Evolutionary conservation across 2,329 filamentous ascomycete species (phyloP), one percentile per base, ranked within the genome.

Genomic region (Nothomitra cinnamomea): DNA sequence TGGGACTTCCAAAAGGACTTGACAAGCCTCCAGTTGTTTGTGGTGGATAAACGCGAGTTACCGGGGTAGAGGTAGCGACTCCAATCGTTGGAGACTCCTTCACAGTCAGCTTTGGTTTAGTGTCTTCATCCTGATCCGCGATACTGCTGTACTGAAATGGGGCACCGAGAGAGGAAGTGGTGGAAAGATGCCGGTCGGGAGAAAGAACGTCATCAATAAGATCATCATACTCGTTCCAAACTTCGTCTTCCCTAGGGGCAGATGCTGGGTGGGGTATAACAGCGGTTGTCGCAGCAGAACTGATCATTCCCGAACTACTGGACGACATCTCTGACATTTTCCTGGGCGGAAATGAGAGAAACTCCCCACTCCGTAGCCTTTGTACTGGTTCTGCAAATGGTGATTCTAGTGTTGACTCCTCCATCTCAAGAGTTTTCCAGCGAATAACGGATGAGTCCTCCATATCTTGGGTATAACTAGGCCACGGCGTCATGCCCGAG

Each of bases 221-320:
- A 60, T 95, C 90, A 59, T 96, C 82, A 63, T 94, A 95, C 66
- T 94, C 90, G 52, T 89, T 82, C 90, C 90, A 96, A 1, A 95
- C 77, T 63, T 95, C 90, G 60, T 95, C 90, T 58, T 94, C 85
- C 1, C 71, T 79, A 2, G 82, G 74, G 0, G 79, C 81, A 2
- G 80, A 78, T 45, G 72, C 72, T 1, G 78, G 72, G 2, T 72
- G 69, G 0, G 84, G 83, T 21, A 85, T 71, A 1, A 87, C 68
- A 5, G 85, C 82, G 15, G 80, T 85, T 2, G 81, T 78, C 4
- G 76, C 76, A 12, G 74, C 73, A 50, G 70, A 80, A 54, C 76
- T 79, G 51, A 74, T 69, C 13, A 75, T 66, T 0, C 78, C 79
- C 1, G 84, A 87, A 60, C 78, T 77, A 58, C 72, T 85, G 0